Percentiles rank a stretch among this genome's conserved stretches.
These are phyloP conservation scores for Lepidium africanum DNA, from an alignment of 345 rosid genomes.

Conservation along the genomic window DNA sequence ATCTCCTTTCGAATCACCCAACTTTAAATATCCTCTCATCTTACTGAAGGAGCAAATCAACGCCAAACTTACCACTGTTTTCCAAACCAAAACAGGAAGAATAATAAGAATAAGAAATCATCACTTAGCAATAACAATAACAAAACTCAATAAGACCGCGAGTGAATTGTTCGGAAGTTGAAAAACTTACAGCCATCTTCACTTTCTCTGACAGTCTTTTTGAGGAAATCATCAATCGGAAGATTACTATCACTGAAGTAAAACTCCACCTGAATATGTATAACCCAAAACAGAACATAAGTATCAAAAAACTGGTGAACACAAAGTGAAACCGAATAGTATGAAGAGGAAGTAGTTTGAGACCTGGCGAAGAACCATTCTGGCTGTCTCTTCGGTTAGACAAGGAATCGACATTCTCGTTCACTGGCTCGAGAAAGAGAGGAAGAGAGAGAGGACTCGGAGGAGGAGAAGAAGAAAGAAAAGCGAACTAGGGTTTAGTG, in stretches of 20 bases:
- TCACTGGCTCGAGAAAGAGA: neutral
- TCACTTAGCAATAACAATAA: neutral
- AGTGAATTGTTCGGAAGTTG: neutral
- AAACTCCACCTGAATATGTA: conserved; percentile 63
- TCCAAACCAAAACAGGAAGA: conserved; percentile 21
- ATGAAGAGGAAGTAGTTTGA: neutral
- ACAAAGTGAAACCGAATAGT: neutral
- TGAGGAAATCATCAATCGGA: conserved; percentile 71
- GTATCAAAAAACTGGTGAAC: neutral
- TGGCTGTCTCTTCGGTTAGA: conserved; percentile 50
- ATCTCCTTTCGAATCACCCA: conserved; percentile 56
- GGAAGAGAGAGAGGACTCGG: neutral
- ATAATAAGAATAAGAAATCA: neutral
- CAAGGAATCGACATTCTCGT: conserved; percentile 51
- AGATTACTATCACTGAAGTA: conserved; percentile 95
- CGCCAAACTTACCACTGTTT: conserved; percentile 73
- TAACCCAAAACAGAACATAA: neutral
- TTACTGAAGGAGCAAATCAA: conserved; percentile 87
- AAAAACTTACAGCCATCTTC: conserved; percentile 66
- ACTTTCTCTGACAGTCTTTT: conserved; percentile 48
- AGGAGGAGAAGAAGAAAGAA: neutral
- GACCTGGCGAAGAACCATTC: conserved; percentile 83
- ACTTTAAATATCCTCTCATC: conserved; percentile 77
- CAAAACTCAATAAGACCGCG: neutral
- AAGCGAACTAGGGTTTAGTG: conserved; percentile 25